Evolutionary conservation across 352 stramenopile genomes (phyloP), one percentile per base, ranked within the genome.

Genomic region (Phytophthora megakarya): DNA sequence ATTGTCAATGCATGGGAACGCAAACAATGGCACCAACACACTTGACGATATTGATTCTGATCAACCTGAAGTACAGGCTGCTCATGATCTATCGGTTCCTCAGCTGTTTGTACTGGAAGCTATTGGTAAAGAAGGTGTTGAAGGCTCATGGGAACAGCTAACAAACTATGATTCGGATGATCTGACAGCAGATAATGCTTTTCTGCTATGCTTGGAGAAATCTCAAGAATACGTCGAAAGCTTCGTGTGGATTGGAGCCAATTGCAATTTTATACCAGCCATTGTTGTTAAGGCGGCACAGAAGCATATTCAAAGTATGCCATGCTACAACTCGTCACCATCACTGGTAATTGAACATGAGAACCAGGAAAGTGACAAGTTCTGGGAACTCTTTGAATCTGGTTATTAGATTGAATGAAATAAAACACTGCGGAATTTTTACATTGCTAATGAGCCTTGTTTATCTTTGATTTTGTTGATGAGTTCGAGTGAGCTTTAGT

Each of bases 161-260:
- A 76, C 60, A n/a, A 73, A 88, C 15, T 90, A 90, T 38, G 76
- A 88, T 49, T 85, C 79, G 0, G 72, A 90, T 37, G 81, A 90
- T 37, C 50, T 90, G 13, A 76, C 60, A 7, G 16, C 64, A 11
- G 57, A 59, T 5, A 61, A 61, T 23, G 65, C 59, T 3, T 76
- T 84, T n/a, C 18, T 90, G 48, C 62, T 90, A 13, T 64, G 40
- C 37, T 68, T 39, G 1, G 8, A 56, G 1, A 55, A 44, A 16
- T 11, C 61, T 33, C 43, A 39, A 16, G 38, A 23, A 7, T 1
- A 21, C 4, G 4, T 28, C 3, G 15, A 53, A 43, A 25, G 65
- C 39, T 90, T 63, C 30, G 39, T 87, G 12, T 90, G 81, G 81
- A 50, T 87, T 26, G 78, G 81, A 11, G 32, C 25, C 8, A 22